Base-by-base conservation (phyloP, 2,329 filamentous ascomycete genomes). In the Waltergamsia citrina region DNA sequence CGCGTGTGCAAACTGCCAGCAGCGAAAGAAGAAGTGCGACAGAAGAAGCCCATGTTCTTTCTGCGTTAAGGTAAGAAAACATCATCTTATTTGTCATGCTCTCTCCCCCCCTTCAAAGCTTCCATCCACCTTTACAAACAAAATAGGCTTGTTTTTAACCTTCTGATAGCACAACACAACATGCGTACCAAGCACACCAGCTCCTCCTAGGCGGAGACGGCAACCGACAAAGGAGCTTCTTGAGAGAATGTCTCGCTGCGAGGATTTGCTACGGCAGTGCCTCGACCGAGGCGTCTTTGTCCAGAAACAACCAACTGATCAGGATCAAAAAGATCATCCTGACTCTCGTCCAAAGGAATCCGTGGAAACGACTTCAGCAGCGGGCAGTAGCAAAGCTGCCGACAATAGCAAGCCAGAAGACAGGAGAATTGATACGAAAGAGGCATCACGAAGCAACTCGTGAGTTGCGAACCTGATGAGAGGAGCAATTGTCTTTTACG, bases 1-100 rank as follows among this genome's bases (percentile, higher is more conserved):
- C 3, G 47, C 51, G 1, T 54, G 51, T 15, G 47, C 51, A 6
- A 31, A 51, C 8, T 54, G 51, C 39, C 50, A 53, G 32, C 51
- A 51, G 29, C 46, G 52, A 16, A 55, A 55, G 38, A 55, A 55
- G 41, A 54, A 50, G 24, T 55, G 52, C 34, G 52, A 55, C 34
- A 41, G 49, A 10, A 45, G 48, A 8, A 52, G 38, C 14, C 52
- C 52, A 6, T 54, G 50, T 26, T 52, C 50, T 14, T 49, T 46
- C 24, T 53, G 50, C 35, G 40, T 43, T 26, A 51, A 46, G 43
- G 50, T 52, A 37, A 33, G 50, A 37, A 32, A 6, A 16, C 16
- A 22, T 15, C 18, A 20, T 17, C 23, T 24, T 15, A 21, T 25
- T 16, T 21, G 16, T 6, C 7, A 17, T 8, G 8, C 17, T 3